Percentiles rank a stretch among this genome's conserved stretches.
Evolutionary conservation across 2,329 filamentous ascomycete species (phyloP).

Genomic region (Colletotrichum truncatum): DNA sequence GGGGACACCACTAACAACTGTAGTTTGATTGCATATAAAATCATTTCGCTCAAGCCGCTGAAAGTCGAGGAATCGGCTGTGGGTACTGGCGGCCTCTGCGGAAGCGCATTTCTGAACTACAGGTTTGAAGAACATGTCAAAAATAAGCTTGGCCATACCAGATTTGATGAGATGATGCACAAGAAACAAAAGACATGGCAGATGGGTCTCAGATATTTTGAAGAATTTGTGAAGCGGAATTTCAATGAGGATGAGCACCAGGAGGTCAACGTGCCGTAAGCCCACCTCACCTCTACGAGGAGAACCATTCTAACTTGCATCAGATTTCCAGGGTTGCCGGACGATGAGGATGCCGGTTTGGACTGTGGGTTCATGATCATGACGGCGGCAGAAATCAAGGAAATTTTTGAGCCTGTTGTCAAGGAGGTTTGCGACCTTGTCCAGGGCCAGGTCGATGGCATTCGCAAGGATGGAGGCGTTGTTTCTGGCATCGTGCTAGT

Average conservation of each 20-base stretch:
- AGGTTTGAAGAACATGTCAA: conserved; percentile 82
- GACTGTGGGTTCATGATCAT: conserved; percentile 82
- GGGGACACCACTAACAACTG: conserved; percentile 32
- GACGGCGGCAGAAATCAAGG: conserved; percentile 73
- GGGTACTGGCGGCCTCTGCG: conserved; percentile 80
- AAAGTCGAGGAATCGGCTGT: conserved; percentile 82
- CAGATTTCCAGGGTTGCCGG: conserved; percentile 77
- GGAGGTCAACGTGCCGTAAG: conserved; percentile 79
- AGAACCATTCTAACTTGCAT: background rate
- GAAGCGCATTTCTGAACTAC: conserved; percentile 83
- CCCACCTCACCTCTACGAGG: conserved; percentile 25
- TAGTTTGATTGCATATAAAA: conserved; percentile 81
- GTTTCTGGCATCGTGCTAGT: conserved; percentile 83
- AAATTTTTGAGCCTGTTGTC: conserved; percentile 80
- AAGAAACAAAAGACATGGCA: conserved; percentile 85
- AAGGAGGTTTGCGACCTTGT: conserved; percentile 75
- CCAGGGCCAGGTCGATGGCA: conserved; percentile 71
- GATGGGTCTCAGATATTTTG: conserved; percentile 81
- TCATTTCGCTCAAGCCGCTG: conserved; percentile 76
- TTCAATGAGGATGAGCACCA: conserved; percentile 82
- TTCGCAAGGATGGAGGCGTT: conserved; percentile 68
- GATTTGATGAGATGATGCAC: conserved; percentile 78
- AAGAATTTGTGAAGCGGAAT: conserved; percentile 86
- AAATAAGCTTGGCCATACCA: conserved; percentile 69
- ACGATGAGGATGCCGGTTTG: conserved; percentile 78